Conservation (phyloP, 495 filamentous ascomycete genomes). For the Chaetomium tenue region DNA sequence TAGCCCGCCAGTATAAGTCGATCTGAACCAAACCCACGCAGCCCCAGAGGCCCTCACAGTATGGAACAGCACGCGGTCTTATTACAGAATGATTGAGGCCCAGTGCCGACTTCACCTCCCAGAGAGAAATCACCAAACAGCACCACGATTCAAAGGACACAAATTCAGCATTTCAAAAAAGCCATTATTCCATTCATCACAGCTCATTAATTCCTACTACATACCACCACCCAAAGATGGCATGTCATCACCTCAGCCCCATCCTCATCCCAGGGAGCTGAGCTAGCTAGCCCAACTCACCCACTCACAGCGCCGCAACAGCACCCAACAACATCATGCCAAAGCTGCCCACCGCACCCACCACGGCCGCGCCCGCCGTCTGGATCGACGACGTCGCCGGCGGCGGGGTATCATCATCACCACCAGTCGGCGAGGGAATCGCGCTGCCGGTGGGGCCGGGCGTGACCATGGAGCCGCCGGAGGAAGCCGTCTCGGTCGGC, state of each 20-base stretch:
- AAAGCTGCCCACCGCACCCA: conserved; percentile 24
- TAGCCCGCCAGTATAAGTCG: no score
- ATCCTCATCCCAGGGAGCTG: no score
- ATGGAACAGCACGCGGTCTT: no score
- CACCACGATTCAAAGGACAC: neutral
- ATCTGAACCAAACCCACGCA: no score
- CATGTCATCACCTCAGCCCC: neutral
- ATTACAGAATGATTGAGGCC: no score
- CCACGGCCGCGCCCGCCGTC: conserved; percentile 29
- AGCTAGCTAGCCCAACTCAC: no score
- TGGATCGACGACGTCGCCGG: conserved; percentile 6
- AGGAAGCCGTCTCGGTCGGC: neutral
- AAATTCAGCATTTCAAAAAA: neutral
- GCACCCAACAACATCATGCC: conserved; percentile 33
- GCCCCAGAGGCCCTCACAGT: no score
- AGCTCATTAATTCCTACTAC: conserved; percentile 1
- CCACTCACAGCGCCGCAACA: conserved; percentile 32
- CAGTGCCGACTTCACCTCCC: no score
- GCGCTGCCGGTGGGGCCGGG: conserved; percentile 5
- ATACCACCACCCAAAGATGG: neutral
- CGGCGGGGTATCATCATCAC: conserved; percentile 12
- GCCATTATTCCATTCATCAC: neutral
- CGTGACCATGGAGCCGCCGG: conserved; percentile 2
- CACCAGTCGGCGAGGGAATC: conserved; percentile 17
- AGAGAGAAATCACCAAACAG: no score